Evolutionary conservation across 2,329 filamentous ascomycete genomes (phyloP), one percentile per base, ranked within the genome.

Genomic region (Beauveria varroae): DNA sequence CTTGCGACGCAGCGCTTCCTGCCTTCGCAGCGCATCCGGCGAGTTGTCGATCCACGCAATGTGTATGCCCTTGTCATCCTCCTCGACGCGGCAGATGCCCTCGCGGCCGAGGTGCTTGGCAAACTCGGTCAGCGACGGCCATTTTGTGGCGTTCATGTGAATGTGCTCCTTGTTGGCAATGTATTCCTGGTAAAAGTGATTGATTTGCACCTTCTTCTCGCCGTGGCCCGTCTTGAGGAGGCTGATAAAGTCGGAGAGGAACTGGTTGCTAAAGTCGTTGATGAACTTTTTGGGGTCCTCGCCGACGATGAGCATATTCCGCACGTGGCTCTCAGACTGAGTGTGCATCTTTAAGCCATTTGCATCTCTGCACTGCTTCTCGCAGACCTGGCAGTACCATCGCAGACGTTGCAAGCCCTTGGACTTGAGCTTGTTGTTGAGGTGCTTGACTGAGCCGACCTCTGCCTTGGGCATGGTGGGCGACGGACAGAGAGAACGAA

Each of bases 171-270:
- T 92, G 67, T 93, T 88, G 18, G 86, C 82, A 67, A 98, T 97
- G 69, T 96, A 95, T 41, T 93, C 88, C 72, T 98, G 91, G 75
- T 99, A 99, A 73, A 98, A 98, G 64, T 90, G 87, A 70, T 99
- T 99, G 57, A 93, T 85, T 40, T 93, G 84, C 1, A 98, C 86
- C 68, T 86, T 84, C 74, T 99, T 99, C 75, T 96, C 92, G 64
- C 92, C 91, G 69, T 99, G 95, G 0, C 87, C 85, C 0, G 93
- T 96, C 62, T 86, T 83, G 7, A 99, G 79, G 2, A 95, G 79
- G 62, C 85, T 79, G 1, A 96, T 65, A 68, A 96, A 96, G 70
- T 96, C 90, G 62, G 83, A 82, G 64, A 89, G 77, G 73, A 99
- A 99, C 67, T 96, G 85, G 63, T 84, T 84, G 73, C 85, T 90